These are phyloP conservation scores for Acacia crassicarpa DNA, from an alignment of 306 rosid species.

Conservation along the genomic window DNA sequence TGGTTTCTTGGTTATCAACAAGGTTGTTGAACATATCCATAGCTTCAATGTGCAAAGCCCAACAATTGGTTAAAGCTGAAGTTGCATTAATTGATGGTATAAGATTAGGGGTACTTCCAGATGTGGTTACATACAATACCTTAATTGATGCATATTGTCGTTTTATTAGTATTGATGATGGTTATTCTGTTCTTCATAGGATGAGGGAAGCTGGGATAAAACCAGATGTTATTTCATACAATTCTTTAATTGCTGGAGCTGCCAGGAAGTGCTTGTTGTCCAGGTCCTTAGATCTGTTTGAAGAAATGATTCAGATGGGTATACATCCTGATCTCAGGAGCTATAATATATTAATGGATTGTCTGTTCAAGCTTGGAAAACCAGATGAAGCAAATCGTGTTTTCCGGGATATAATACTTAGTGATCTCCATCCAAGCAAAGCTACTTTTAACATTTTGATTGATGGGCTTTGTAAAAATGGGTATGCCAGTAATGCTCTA, in stretches of 20 bases:
- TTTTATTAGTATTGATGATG: constrained; percentile 52
- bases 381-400: constrained; percentile 67
- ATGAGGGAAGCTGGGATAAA: constrained; percentile 73
- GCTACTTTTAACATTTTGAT: constrained; percentile 68
- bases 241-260: constrained; percentile 65
- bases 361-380: constrained; percentile 70
- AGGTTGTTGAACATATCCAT: constrained; percentile 68
- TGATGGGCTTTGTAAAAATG: constrained; percentile 67
- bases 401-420: constrained; percentile 48
- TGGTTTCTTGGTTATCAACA: constrained; percentile 60
- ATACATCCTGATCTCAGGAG: constrained; percentile 71
- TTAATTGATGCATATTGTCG: constrained; percentile 68
- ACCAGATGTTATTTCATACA: constrained; percentile 73
- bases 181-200: constrained; percentile 52
- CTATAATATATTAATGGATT: constrained; percentile 68
- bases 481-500: constrained; percentile 59
- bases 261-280: constrained; percentile 39
- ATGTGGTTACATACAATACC: constrained; percentile 73
- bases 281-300: constrained; percentile 55
- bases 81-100: constrained; percentile 55
- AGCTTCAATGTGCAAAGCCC: constrained; percentile 54
- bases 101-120: constrained; percentile 65
- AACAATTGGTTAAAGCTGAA: constrained; percentile 59
- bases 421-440: constrained; percentile 37
- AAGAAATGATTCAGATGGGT: constrained; percentile 62